Conservation (phyloP, 768 basidiomycete genomes). For the Asterophora lycoperdoides region DNA sequence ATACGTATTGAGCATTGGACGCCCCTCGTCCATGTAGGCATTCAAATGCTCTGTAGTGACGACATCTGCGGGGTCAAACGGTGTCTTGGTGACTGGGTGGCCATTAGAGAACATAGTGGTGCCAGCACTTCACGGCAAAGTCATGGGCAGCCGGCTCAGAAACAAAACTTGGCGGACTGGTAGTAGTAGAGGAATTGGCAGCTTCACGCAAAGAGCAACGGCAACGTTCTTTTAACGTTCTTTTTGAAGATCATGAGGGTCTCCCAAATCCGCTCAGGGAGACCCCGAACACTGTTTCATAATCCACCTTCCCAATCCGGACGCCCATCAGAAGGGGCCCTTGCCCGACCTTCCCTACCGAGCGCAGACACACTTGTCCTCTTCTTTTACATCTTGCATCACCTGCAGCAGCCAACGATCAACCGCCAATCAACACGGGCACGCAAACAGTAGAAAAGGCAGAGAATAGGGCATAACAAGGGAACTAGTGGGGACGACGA, state of each 20-base stretch:
- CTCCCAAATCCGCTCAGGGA: conserved; percentile 22
- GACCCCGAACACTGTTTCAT: conserved; percentile 26
- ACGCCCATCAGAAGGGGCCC: conserved; percentile 16
- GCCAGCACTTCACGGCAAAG: conserved; percentile 18
- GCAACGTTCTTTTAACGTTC: conserved; percentile 16
- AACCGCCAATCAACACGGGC: conserved; percentile 5
- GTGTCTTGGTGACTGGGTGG: conserved; percentile 15
- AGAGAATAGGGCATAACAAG: too few relatives aligned
- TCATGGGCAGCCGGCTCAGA: too few relatives aligned
- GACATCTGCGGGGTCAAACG: conserved; percentile 43
- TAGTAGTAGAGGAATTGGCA: not conserved
- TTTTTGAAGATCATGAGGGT: conserved; percentile 30
- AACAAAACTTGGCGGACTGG: too few relatives aligned
- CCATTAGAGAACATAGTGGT: conserved; percentile 20
- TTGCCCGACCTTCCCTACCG: conserved; percentile 13
- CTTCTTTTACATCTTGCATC: conserved; percentile 43
- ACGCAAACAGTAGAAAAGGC: too few relatives aligned
- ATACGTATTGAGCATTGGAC: conserved; percentile 81
- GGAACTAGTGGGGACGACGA: too few relatives aligned
- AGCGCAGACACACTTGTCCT: conserved; percentile 42
- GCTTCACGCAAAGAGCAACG: conserved; percentile 8
- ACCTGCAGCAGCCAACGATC: conserved; percentile 30
- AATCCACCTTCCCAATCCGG: conserved; percentile 7
- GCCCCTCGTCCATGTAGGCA: conserved; percentile 35
- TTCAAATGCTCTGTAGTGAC: conserved; percentile 45